These are phyloP conservation scores for Sugiyamaella valdiviana DNA, from an alignment of 805 yeast species.

Conservation along the genomic window DNA sequence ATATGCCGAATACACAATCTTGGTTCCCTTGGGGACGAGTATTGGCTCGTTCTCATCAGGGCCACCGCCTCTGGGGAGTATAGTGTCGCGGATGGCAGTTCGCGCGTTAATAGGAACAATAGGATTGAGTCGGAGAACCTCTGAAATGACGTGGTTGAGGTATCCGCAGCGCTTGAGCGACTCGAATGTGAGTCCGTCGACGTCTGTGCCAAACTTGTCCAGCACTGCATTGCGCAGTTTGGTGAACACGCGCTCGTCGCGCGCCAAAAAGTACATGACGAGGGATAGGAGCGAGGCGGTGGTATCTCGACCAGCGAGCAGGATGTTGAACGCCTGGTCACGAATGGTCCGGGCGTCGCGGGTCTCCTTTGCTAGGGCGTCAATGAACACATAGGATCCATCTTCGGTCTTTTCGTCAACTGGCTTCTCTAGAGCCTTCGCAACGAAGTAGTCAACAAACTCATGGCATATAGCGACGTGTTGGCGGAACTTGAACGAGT, in stretches of 20 bases:
- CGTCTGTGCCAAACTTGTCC: constrained; percentile 31
- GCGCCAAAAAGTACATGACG: constrained; percentile 40
- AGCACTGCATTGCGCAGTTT: constrained; percentile 37
- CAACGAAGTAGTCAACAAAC: constrained; percentile 38
- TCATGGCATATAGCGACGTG: constrained; percentile 29
- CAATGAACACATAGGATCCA: constrained; percentile 42
- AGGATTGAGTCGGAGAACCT: constrained; percentile 46
- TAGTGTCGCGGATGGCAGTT: constrained; percentile 41
- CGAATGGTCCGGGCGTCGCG: constrained; percentile 42
- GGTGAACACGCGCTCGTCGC: constrained; percentile 30
- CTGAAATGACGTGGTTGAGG: constrained; percentile 43
- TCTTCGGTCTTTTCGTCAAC: constrained; percentile 19
- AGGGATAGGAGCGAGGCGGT: constrained; percentile 48
- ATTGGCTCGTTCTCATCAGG: constrained; percentile 36
- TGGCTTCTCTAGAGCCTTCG: constrained; percentile 31
- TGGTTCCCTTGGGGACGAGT: constrained; percentile 40
- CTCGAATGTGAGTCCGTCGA: constrained; percentile 37
- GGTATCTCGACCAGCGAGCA: constrained; percentile 52
- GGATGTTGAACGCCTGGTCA: constrained; percentile 46
- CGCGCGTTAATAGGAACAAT: constrained; percentile 47
- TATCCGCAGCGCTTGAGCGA: constrained; percentile 44
- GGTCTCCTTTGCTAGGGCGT: constrained; percentile 45
- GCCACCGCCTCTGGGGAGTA: constrained; percentile 49
- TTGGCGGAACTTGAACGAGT: constrained; percentile 29
- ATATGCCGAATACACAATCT: constrained; percentile 36